A percentile compares a stretch with the other conserved stretches of the same genome.
Conservation (phyloP, 148 eudicot genomes). For the Rhododendron vialii region DNA sequence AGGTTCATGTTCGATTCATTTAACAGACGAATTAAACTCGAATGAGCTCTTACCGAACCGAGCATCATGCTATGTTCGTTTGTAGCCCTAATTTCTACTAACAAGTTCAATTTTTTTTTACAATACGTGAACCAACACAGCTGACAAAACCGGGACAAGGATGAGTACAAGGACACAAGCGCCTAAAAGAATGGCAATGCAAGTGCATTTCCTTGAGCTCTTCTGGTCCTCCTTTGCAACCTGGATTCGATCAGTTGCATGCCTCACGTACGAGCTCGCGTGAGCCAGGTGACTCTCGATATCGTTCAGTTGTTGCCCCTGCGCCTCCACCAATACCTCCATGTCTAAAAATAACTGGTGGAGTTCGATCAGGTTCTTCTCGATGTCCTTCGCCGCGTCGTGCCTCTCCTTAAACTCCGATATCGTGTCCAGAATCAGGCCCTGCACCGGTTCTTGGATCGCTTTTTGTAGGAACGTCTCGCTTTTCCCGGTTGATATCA, state of each 20-base stretch:
- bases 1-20: too few relatives aligned
- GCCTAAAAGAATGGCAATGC: slow-evolving; percentile 38
- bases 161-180: slow-evolving; percentile 23
- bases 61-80: too few relatives aligned
- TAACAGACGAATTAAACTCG: too few relatives aligned
- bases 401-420: slow-evolving; percentile 21
- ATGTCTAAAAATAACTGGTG: slow-evolving; percentile 74
- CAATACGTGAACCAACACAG: slow-evolving; percentile 5
- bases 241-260: slow-evolving; percentile 36
- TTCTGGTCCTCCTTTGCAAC: slow-evolving; percentile 54
- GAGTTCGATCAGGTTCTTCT: slow-evolving; percentile 56
- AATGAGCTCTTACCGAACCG: too few relatives aligned
- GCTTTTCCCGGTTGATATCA: too few relatives aligned
- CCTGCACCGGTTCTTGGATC: too few relatives aligned
- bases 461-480: too few relatives aligned
- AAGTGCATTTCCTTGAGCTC: slow-evolving; percentile 54
- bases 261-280: slow-evolving; percentile 44
- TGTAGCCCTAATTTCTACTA: background rate
- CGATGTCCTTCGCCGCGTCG: slow-evolving; percentile 64
- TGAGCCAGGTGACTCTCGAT: slow-evolving; percentile 50
- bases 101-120: background rate
- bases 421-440: too few relatives aligned
- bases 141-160: slow-evolving; percentile 37
- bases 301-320: slow-evolving; percentile 43
- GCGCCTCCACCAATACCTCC: slow-evolving; percentile 66